A percentile compares a stretch with the other conserved stretches of the same genome.
These are phyloP conservation scores for Chlamydomonas schloesseri DNA, from an alignment of 139 green algal genomes.

Conservation along the genomic window DNA sequence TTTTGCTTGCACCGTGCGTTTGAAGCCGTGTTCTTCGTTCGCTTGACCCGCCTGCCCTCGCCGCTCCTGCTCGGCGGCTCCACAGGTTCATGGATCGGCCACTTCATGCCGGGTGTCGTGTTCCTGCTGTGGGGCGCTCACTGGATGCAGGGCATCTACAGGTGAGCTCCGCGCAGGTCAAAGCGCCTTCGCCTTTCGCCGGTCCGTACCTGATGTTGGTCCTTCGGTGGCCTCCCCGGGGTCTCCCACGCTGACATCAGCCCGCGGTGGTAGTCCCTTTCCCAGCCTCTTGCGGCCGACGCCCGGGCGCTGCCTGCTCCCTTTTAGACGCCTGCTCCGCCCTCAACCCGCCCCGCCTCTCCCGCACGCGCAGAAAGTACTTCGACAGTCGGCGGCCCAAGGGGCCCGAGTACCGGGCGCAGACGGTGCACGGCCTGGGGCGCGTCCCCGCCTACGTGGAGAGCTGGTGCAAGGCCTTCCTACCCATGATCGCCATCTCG, in stretches of 20 bases:
- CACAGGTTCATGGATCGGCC: conserved; percentile 36
- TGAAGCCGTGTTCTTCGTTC: no score
- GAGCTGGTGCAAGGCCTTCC: background rate
- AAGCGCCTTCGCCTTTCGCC: no score
- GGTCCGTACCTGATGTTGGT: no score
- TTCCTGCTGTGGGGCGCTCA: conserved; percentile 15
- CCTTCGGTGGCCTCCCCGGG: no score
- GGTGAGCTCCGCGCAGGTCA: no score
- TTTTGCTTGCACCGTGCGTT: background rate
- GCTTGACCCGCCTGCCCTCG: no score
- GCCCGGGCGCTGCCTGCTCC: no score
- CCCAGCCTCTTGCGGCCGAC: background rate
- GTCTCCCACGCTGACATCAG: no score
- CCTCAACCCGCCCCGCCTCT: no score
- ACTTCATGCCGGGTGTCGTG: background rate
- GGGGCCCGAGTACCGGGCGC: background rate
- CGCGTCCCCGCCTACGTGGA: background rate
- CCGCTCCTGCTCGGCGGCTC: no score
- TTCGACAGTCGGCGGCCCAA: conserved; percentile 6
- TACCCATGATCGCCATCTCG: background rate
- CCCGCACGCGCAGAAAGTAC: background rate
- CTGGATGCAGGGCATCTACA: conserved; percentile 25
- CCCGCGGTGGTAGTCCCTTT: no score
- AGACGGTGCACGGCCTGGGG: conserved; percentile 7
- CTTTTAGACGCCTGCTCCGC: no score